Percentiles rank a stretch among this genome's conserved stretches.
phyloP scores from a whole-genome alignment of 768 basidiomycete species.

The Calocybe indica region DNA sequence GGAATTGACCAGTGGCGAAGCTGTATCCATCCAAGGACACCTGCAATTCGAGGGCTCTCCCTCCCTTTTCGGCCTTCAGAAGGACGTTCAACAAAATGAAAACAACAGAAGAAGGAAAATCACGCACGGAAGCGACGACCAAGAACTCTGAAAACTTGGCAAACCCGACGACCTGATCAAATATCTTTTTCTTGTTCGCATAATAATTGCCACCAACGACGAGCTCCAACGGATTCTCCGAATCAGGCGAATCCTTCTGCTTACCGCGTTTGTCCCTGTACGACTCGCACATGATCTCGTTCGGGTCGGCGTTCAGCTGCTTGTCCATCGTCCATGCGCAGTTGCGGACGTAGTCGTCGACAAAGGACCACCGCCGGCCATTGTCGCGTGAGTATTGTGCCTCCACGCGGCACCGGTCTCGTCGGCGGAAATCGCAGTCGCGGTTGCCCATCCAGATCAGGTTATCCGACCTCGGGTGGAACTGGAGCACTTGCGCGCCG shows the following conservation, averaged over 20 bases:
- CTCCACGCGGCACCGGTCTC: constrained; percentile 59
- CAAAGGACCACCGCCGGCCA: constrained; percentile 65
- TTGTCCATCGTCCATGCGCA: constrained; percentile 90
- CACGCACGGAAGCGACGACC: constrained; percentile 85
- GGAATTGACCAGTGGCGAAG: constrained; percentile 87
- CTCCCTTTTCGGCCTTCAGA: constrained; percentile 25
- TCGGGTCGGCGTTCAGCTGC: constrained; percentile 72
- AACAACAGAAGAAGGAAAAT: neutral
- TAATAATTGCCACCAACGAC: constrained; percentile 76
- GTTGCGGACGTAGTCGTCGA: constrained; percentile 85
- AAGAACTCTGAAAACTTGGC: constrained; percentile 96
- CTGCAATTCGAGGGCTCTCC: constrained; percentile 70
- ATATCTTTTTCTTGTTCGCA: constrained; percentile 64
- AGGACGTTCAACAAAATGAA: too few species aligned
- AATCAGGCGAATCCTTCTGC: constrained; percentile 52
- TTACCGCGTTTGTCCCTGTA: constrained; percentile 77
- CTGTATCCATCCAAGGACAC: constrained; percentile 87
- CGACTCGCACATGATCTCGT: constrained; percentile 90
- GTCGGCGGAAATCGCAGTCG: constrained; percentile 44
- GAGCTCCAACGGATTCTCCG: constrained; percentile 67
- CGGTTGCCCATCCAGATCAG: constrained; percentile 85
- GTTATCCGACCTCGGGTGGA: constrained; percentile 82
- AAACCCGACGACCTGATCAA: constrained; percentile 88
- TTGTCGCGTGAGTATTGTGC: constrained; percentile 74
- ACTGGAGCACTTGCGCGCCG: constrained; percentile 68